Evolutionary conservation across 805 yeast species (phyloP).

Genomic region (Candida silvatica): DNA sequence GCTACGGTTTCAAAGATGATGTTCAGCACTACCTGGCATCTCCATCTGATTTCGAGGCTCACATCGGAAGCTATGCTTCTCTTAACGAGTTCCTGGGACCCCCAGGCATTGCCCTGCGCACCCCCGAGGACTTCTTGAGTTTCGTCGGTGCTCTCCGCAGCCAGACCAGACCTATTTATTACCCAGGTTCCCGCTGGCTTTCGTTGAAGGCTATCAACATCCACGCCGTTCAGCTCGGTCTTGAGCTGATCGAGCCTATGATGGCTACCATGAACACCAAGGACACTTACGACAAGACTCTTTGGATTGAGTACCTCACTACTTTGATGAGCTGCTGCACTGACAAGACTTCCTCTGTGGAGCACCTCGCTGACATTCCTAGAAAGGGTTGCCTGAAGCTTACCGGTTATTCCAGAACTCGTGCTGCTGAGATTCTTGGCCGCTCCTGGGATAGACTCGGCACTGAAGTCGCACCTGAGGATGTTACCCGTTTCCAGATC

Average conservation of each 20-base stretch:
- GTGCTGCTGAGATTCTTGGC: constrained; percentile 46
- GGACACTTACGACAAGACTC: constrained; percentile 45
- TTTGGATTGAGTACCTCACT: constrained; percentile 65
- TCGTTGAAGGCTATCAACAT: constrained; percentile 52
- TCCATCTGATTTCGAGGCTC: constrained; percentile 1
- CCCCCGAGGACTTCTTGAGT: neutral
- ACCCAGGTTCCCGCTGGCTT: constrained; percentile 67
- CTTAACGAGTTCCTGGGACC: constrained; percentile 4
- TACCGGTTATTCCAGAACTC: constrained; percentile 52
- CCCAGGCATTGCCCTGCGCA: neutral
- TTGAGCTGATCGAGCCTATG: constrained; percentile 24
- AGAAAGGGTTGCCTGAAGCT: constrained; percentile 59
- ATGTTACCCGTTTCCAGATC: constrained; percentile 48
- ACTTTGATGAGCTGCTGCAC: constrained; percentile 50
- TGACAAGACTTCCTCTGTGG: constrained; percentile 60
- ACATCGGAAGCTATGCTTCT: constrained; percentile 1
- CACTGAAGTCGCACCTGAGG: constrained; percentile 48
- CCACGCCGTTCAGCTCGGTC: constrained; percentile 4
- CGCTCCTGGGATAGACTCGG: constrained; percentile 73
- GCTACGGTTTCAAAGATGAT: neutral
- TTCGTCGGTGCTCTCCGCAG: neutral
- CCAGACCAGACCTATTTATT: constrained; percentile 39
- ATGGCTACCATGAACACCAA: neutral
- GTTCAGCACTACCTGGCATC: neutral
- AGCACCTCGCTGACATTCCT: constrained; percentile 65